phyloP scores from a whole-genome alignment of 352 stramenopile genomes.

The Globisporangium radiosum region DNA sequence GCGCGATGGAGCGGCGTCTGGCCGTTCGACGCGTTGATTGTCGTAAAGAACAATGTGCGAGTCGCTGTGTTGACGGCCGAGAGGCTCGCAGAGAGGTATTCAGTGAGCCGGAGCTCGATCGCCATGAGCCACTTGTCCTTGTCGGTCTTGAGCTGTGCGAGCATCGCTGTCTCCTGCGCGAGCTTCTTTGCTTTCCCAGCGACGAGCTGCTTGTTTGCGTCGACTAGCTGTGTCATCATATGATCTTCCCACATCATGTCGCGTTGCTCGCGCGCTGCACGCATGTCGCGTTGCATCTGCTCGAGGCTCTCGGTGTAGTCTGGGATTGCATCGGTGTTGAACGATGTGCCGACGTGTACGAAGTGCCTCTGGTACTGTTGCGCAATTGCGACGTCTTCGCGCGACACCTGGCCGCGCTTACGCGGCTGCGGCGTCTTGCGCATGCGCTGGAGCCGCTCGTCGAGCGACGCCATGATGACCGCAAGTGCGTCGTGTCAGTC shows the following conservation, averaged over 20 bases:
- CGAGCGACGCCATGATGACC: conserved; percentile 7
- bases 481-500: neutral
- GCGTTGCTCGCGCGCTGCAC: conserved; percentile 40
- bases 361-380: conserved; percentile 39
- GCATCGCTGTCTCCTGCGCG: conserved; percentile 42
- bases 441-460: conserved; percentile 47
- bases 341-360: conserved; percentile 23
- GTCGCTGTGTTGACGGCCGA: conserved; percentile 12
- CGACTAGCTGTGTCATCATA: conserved; percentile 20
- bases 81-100: conserved; percentile 32
- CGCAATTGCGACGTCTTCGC: conserved; percentile 29
- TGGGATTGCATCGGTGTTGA: conserved; percentile 36
- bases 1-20: conserved; percentile 54
- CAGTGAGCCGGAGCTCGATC: conserved; percentile 40
- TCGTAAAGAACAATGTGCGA: conserved; percentile 30
- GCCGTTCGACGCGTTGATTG: conserved; percentile 29
- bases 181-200: conserved; percentile 34
- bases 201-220: conserved; percentile 13
- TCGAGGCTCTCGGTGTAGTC: conserved; percentile 49
- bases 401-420: conserved; percentile 43
- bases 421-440: conserved; percentile 25
- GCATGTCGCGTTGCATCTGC: conserved; percentile 32
- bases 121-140: conserved; percentile 70
- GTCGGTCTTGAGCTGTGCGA: conserved; percentile 43
- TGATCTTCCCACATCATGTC: conserved; percentile 71